A percentile compares a stretch with the other conserved stretches of the same genome.
Conservation (phyloP, 2,329 filamentous ascomycete species). For the Plectosphaerella plurivora region DNA sequence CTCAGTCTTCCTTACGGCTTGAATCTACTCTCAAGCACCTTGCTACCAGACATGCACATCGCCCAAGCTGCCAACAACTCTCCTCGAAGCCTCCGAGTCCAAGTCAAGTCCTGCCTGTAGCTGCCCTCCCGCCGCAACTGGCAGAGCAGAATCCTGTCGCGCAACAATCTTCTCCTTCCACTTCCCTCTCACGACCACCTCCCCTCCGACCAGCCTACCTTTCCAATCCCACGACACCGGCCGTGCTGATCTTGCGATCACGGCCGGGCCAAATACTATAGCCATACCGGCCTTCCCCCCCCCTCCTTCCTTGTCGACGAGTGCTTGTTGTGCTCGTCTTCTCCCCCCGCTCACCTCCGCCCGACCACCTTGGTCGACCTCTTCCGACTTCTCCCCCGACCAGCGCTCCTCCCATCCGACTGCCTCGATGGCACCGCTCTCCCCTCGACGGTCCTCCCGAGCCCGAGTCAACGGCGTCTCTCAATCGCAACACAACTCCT, state of each 20-base stretch:
- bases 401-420: neutral
- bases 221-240: neutral
- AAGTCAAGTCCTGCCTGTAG: slow-evolving; percentile 12
- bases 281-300: slow-evolving; percentile 21
- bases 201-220: neutral
- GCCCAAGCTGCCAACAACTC: slow-evolving; percentile 8
- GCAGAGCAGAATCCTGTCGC: slow-evolving; percentile 6
- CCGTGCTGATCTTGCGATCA: neutral
- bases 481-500: slow-evolving; percentile 72
- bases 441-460: slow-evolving; percentile 86
- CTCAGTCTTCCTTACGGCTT: slow-evolving; percentile 10
- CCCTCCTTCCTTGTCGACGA: slow-evolving; percentile 16
- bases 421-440: slow-evolving; percentile 53
- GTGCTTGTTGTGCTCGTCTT: slow-evolving; percentile 23
- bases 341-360: slow-evolving; percentile 21
- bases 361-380: slow-evolving; percentile 22
- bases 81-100: slow-evolving; percentile 12
- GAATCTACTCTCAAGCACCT: slow-evolving; percentile 5
- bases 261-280: neutral
- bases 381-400: neutral
- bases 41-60: slow-evolving; percentile 13
- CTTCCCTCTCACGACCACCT: slow-evolving; percentile 8
- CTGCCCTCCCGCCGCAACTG: neutral
- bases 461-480: slow-evolving; percentile 75
- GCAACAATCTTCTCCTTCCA: slow-evolving; percentile 10